Base-by-base conservation (phyloP, 805 yeast genomes). In the Kuraishia piskuri region DNA sequence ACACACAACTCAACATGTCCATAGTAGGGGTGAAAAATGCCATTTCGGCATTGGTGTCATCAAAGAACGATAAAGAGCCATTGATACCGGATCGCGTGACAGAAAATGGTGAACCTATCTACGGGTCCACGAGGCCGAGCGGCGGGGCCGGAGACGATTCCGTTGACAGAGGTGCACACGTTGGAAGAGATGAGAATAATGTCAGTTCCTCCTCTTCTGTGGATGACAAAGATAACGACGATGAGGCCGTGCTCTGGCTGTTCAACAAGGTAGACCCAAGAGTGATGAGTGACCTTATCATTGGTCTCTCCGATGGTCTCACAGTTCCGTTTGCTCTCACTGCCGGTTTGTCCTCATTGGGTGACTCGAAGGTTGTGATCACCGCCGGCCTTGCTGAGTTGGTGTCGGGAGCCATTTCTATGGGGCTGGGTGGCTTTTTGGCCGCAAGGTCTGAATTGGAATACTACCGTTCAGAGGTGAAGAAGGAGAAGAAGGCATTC, bases 291-390 rank as follows among this genome's bases (percentile, higher is more conserved):
- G 98, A 92, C 68, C 77, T 88, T 53, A 90, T 92, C 59, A 92
- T 92, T 64, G 99, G 99, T 4, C 79, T 92, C 51, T 84, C 94
- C 37, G 99, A 92, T 67, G 99, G 99, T 3, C 78, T 92, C 59
- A 92, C 98, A 0, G 99, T 92, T 46, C 99, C 99, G n/a, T 92
- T 92, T 76, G 99, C 99, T 1, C 78, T 94, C 60, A 94, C 98
- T 1, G 98, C 99, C 0, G 99, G 98, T 50, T 77, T 92, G 53
- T 86, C 96, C 1, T 85, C 95, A 1, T 77, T 92, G 52, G 99
- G 99, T 52, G 88, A 89, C 67, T 75, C 96, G 19, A 86, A 81
- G 67, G 78, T 92, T 58, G 99, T 92, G 51, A 90, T 92, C 56
- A 90, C 98, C 24, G 99, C 98, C 76, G 99, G 98, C 22, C 81